Base-by-base conservation (phyloP, 2,329 filamentous ascomycete genomes). In the Epichloe aotearoae region DNA sequence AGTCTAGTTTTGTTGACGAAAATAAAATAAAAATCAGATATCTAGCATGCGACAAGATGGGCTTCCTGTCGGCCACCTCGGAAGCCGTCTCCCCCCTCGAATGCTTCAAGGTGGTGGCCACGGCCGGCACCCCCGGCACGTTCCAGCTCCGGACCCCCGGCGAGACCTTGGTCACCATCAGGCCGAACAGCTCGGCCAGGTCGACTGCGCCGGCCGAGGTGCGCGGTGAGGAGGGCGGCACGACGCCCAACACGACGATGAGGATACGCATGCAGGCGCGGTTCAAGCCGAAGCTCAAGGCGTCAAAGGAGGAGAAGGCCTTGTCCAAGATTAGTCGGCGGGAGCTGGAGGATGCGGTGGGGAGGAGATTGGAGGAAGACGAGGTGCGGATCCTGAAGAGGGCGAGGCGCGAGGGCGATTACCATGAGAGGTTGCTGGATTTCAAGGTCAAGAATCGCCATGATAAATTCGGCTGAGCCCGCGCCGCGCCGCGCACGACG, bases 371-470 rank as follows among this genome's bases (percentile, higher is more conserved):
- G 49, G 79, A 88, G 14, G 90, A 97, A 61, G 84, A 91, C 51
- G 93, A 98, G 68, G 87, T 96, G 41, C 84, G 78, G 69, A 79
- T 73, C 64, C 66, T 98, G 62, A 94, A 94, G 73, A 84, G 73
- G 67, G 89, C 93, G 36, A 78, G 87, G 63, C 79, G 81, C 59
- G 86, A 96, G 59, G 93, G 93, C 0, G 83, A 91, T 64, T 96
- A 93, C 64, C 86, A 96, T 64, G 90, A 97, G 69, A 79, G 79
- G 58, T 69, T 96, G 61, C 69, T 97, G 56, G 83, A 94, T 68
- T 73, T 96, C 50, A 93, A 91, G 67, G 84, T 93, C 33, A 95
- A 95, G 72, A 83, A 82, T 51, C 95, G 95, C 70, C 90, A 95
- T 69, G 89, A 95, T 69, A 95, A 95, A 66, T 95, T 64, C 57